Evolutionary conservation across 2,329 filamentous ascomycete species (phyloP).

Genomic region (Pseudocercospora fijiensis): DNA sequence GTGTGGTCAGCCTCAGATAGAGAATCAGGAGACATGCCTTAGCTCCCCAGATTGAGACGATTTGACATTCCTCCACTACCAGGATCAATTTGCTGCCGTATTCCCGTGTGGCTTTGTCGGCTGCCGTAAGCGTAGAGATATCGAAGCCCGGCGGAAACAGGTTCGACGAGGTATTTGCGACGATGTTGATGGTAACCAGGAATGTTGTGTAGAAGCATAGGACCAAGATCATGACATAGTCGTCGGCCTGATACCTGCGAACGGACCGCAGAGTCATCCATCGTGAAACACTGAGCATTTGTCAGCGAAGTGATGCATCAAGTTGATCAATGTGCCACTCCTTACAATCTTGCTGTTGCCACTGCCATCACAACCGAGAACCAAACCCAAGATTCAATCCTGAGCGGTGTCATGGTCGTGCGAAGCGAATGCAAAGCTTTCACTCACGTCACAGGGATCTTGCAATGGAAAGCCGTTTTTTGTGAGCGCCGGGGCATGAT

Average conservation of each 20-base stretch:
- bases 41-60: conserved; percentile 41
- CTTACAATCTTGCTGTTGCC: conserved; percentile 46
- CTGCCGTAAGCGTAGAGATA: conserved; percentile 41
- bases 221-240: conserved; percentile 58
- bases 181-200: conserved; percentile 50
- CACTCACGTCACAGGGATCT: conserved; percentile 9
- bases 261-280: conserved; percentile 49
- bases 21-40: conserved; percentile 42
- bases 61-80: conserved; percentile 43
- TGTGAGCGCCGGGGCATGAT: not conserved
- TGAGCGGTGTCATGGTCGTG: conserved; percentile 38
- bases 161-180: conserved; percentile 44
- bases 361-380: conserved; percentile 40
- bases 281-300: conserved; percentile 43
- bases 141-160: conserved; percentile 49
- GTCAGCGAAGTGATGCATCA: not conserved
- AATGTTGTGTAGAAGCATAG: conserved; percentile 52
- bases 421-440: not conserved
- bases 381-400: conserved; percentile 47
- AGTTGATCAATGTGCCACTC: not conserved
- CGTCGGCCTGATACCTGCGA: conserved; percentile 54
- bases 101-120: conserved; percentile 29
- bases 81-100: conserved; percentile 43
- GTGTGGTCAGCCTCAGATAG: conserved; percentile 41
- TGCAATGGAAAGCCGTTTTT: conserved; percentile 3